Evolutionary conservation across 1,139 yeast species (phyloP), one percentile per base, ranked within the genome.

Genomic region (Geotrichum candidum): DNA sequence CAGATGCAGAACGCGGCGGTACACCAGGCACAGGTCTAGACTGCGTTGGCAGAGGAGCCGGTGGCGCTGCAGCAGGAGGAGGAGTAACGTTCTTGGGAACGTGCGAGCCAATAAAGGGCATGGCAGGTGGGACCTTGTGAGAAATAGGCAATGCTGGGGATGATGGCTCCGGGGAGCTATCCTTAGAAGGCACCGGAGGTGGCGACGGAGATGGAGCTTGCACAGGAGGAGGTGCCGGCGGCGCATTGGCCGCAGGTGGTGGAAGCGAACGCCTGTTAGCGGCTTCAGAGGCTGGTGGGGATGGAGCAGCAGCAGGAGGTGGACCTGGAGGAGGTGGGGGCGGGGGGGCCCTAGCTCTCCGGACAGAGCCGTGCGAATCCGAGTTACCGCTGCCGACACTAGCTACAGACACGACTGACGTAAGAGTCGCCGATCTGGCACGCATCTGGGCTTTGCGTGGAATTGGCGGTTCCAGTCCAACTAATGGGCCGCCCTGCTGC

Each of bases 391-490:
- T 67, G 25, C 63, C 66, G 18, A 54, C 64, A 51, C 67, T 65
- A 51, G 65, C 65, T n/a, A 63, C 66, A 33, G 64, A 63, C 15
- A 38, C 58, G 33, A 59, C 57, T 15, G 57, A 59, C 23, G 63
- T 61, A 6, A 61, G 56, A 1, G 66, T 65, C 11, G 63, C 33
- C 2, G 72, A 64, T 55, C 59, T 57, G 63, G 65, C 67, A 67
- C 66, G 69, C 81, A 29, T 29, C 45, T 27, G 46, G 13, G 58
- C 81, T 67, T 82, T 81, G 63, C 94, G 77, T 1, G 96, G 96
- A 61, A 89, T 78, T 23, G 96, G 96, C 1, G 96, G 96, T 70
- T 89, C 96, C 54, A 88, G 74, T 0, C 96, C 96, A 46, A 88
- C 95, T 68, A 89, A 77, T 1, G 94, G 94, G 0, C 96, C 95